Percentiles rank a stretch among this genome's conserved stretches.
These are phyloP conservation scores for Buxus sempervirens DNA, from an alignment of 164 flowering plant genomes.

Conservation along the genomic window DNA sequence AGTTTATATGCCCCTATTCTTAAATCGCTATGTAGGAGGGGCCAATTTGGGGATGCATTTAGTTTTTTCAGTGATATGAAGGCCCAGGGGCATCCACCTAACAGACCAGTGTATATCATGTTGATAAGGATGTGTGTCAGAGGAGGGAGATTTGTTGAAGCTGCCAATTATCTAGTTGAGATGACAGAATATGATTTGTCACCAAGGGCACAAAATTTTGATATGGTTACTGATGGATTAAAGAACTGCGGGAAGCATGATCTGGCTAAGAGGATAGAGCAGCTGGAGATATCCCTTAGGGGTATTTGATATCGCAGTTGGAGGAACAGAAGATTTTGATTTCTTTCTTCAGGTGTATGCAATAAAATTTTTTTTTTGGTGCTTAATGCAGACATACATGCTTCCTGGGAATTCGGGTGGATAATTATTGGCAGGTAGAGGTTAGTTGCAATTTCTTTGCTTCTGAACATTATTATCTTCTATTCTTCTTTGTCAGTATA, in stretches of 20 bases:
- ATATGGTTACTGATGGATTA: conserved; percentile 92
- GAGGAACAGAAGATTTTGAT: background rate
- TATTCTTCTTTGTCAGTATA: too few species aligned
- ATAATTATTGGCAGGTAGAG: background rate
- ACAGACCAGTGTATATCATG: conserved; percentile 91
- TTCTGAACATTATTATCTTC: too few species aligned
- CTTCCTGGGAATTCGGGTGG: background rate
- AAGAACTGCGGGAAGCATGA: conserved; percentile 90
- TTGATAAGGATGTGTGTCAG: conserved; percentile 80
- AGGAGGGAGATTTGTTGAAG: conserved; percentile 79
- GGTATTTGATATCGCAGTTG: conserved; percentile 30
- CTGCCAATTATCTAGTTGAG: conserved; percentile 87
- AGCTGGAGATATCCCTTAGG: conserved; percentile 64
- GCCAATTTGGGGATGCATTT: conserved; percentile 88
- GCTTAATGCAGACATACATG: background rate
- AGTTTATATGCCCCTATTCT: conserved; percentile 83
- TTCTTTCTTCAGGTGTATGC: background rate
- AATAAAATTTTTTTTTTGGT: background rate
- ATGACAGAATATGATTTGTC: conserved; percentile 68
- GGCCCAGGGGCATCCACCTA: conserved; percentile 78
- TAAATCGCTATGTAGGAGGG: conserved; percentile 65
- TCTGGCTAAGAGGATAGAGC: conserved; percentile 73
- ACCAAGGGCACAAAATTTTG: conserved; percentile 76
- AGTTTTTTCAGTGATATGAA: conserved; percentile 93
- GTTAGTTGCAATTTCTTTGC: too few species aligned